Evolutionary conservation across 2,329 filamentous ascomycete genomes (phyloP), one percentile per base, ranked within the genome.

Genomic region (Paraphaeosphaeria minitans): DNA sequence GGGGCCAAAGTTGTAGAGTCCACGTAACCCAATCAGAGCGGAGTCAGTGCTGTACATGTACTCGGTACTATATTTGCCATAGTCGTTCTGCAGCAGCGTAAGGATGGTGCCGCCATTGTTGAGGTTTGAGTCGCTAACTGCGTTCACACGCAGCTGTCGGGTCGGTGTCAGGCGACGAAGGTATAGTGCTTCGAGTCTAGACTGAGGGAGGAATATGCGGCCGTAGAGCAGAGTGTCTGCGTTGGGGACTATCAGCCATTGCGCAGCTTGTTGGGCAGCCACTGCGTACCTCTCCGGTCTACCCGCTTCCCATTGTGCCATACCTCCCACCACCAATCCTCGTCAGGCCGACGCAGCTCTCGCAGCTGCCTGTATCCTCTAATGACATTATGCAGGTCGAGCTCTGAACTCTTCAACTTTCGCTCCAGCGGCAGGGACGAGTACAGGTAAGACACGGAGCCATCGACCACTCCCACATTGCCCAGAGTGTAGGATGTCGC

Each of bases 381-480:
- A 51, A 97, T 86, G 22, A 97, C 84, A 65, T 89, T 85, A 33
- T 89, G 89, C 10, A 99, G 81, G 14, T 92, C 87, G 39, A 97
- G 89, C 22, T 85, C 81, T 49, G 89, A 87, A 67, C 92, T 96
- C 77, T 87, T 85, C 77, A 83, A 92, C 63, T 80, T 79, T 21
- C 88, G 82, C 41, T 83, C 80, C 57, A 98, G 84, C 13, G 92
- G 88, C 9, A 95, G 83, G 2, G 92, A 96, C 50, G 93, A 96
- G 81, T 96, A 98, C 55, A 99, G 86, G 79, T 98, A 99, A 14
- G 93, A 96, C 57, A 99, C 86, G n/a, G 93, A 97, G 75, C 95
- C 95, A 79, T 98, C 94, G 53, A 99, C 93, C 37, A 96, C 84
- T 59, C 94, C 95, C 16, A 96, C 85, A 43, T 89, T 96, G 60